phyloP scores from a whole-genome alignment of 1,284 basidiomycete genomes.

The Fomitopsis betulina region DNA sequence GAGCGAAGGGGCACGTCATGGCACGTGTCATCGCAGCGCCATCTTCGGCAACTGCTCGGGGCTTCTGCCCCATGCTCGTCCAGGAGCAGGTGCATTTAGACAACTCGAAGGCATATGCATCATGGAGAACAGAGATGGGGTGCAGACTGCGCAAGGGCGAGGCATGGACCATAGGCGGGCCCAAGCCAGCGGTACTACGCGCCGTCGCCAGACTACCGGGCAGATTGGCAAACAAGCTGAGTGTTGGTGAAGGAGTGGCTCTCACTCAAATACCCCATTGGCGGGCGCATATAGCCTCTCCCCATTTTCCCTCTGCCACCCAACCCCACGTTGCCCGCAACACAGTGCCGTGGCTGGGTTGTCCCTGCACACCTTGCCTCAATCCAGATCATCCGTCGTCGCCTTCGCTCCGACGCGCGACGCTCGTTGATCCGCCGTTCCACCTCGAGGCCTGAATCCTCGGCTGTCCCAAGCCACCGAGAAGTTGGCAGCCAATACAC shows the following conservation, averaged over 20 bases:
- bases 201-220: not conserved
- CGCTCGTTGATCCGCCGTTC: not conserved
- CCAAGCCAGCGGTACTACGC: not conserved
- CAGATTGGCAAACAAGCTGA: not conserved
- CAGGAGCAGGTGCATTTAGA: not conserved
- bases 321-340: too few species aligned
- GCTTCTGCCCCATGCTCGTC: not conserved
- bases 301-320: not conserved
- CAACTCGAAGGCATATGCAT: too few species aligned
- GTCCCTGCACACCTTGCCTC: too few species aligned
- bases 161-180: not conserved
- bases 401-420: not conserved
- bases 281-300: not conserved
- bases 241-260: not conserved
- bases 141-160: not conserved
- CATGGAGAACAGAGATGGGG: too few species aligned
- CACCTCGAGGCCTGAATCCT: too few species aligned
- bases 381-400: too few species aligned
- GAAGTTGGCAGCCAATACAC: not conserved
- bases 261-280: not conserved
- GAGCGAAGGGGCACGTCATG: not conserved
- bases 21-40: not conserved
- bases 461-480: not conserved
- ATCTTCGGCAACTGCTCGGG: not conserved
- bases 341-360: too few species aligned